Conservation (phyloP, 2,329 filamentous ascomycete species). For the Xylariomycetidae sp. region DNA sequence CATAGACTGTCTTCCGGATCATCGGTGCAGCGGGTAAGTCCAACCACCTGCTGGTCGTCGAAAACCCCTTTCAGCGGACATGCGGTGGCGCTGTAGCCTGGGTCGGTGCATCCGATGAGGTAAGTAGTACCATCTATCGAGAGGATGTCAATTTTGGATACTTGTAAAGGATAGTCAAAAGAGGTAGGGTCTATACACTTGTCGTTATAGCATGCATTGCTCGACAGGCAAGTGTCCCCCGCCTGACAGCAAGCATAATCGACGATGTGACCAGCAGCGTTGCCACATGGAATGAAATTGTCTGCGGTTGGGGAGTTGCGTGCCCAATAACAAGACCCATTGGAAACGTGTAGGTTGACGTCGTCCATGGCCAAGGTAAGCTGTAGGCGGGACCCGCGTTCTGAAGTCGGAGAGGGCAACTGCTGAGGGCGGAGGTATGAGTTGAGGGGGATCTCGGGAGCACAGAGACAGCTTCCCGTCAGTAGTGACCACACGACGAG, state of each 20-base stretch:
- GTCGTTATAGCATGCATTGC: conserved; percentile 11
- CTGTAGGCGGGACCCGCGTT: too few species aligned
- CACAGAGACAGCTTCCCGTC: too few species aligned
- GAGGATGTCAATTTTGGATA: too few species aligned
- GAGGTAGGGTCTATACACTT: conserved; percentile 5
- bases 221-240: conserved; percentile 14
- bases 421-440: too few species aligned
- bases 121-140: conserved; percentile 11
- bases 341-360: too few species aligned
- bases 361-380: too few species aligned
- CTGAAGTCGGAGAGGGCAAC: too few species aligned
- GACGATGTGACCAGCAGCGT: conserved; percentile 8
- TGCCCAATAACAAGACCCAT: too few species aligned
- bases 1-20: conserved; percentile 5
- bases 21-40: conserved; percentile 8
- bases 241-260: conserved; percentile 13
- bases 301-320: too few species aligned
- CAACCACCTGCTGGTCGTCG: conserved; percentile 10
- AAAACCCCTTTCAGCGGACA: conserved; percentile 13
- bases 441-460: too few species aligned
- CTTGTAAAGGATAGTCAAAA: conserved; percentile 1
- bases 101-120: conserved; percentile 18
- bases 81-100: conserved; percentile 4
- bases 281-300: conserved; percentile 14
- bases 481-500: too few species aligned